Percentiles rank a stretch among this genome's conserved stretches.
Evolutionary conservation across 257 asterid genomes (phyloP).

Genomic region (Verbascum thapsus): DNA sequence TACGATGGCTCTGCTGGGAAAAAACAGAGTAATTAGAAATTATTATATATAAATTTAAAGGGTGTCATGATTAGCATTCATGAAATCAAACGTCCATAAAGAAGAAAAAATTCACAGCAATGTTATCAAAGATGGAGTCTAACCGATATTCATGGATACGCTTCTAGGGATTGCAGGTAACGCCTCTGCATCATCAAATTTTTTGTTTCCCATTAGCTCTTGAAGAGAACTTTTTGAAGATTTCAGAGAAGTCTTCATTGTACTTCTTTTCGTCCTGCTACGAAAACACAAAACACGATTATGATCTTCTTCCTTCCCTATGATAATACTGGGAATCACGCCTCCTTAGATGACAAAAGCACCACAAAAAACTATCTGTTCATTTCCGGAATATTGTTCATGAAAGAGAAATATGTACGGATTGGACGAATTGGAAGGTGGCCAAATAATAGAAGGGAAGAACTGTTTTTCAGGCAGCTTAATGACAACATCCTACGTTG

Average conservation of each 20-base stretch:
- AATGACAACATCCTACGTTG: conserved; percentile 46
- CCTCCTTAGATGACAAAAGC: conserved; percentile 1
- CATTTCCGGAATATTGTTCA: too few relatives aligned
- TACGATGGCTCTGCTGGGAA: too few relatives aligned
- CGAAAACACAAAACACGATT: conserved; percentile 39
- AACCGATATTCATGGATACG: conserved; percentile 64
- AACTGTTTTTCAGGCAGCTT: conserved; percentile 53
- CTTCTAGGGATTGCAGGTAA: conserved; percentile 55
- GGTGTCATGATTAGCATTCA: too few relatives aligned
- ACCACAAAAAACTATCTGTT: background rate
- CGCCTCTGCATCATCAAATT: conserved; percentile 29
- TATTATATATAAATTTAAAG: too few relatives aligned
- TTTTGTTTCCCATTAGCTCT: conserved; percentile 32
- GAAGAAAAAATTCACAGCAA: too few relatives aligned
- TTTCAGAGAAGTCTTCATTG: conserved; percentile 58
- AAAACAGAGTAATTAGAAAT: too few relatives aligned
- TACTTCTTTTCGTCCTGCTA: conserved; percentile 45
- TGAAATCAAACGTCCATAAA: too few relatives aligned
- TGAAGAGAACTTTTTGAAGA: conserved; percentile 56
- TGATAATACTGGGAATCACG: conserved; percentile 12
- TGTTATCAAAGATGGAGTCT: conserved; percentile 12
- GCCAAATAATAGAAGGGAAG: conserved; percentile 44
- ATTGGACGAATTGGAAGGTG: conserved; percentile 32
- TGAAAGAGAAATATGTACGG: background rate
- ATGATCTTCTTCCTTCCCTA: conserved; percentile 41